Evolutionary conservation across 805 yeast genomes (phyloP).

Genomic region (Monosporozyma yasuniensis): DNA sequence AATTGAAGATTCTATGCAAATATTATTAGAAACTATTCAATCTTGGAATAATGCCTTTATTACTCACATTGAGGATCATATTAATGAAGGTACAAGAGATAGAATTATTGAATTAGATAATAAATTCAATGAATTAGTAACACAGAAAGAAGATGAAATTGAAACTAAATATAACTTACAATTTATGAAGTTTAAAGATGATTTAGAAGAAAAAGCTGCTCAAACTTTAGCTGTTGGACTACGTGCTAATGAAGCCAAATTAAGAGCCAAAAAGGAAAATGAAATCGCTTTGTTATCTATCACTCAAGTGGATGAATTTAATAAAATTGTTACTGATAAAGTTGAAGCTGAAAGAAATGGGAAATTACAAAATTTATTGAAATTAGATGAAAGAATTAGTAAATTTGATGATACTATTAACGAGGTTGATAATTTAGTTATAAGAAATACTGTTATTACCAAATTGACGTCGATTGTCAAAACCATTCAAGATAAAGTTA

Average conservation of each 20-base stretch:
- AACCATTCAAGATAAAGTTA: conserved; percentile 16
- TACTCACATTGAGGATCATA: conserved; percentile 9
- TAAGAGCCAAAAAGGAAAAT: conserved; percentile 66
- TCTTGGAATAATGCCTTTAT: conserved; percentile 12
- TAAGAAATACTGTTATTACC: conserved; percentile 32
- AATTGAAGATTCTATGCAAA: conserved; percentile 14
- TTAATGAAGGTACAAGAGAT: conserved; percentile 12
- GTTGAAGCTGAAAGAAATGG: conserved; percentile 72
- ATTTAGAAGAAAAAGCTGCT: conserved; percentile 51
- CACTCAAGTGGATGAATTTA: conserved; percentile 60
- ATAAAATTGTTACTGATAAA: conserved; percentile 45
- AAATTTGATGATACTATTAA: conserved; percentile 36
- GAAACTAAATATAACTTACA: conserved; percentile 43
- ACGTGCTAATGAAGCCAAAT: conserved; percentile 53
- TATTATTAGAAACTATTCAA: conserved; percentile 9
- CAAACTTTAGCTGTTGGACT: conserved; percentile 54
- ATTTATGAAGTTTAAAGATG: conserved; percentile 51
- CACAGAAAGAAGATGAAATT: conserved; percentile 43
- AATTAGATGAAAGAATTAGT: conserved; percentile 45
- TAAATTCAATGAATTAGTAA: conserved; percentile 17
- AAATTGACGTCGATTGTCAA: conserved; percentile 21
- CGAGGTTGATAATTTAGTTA: conserved; percentile 33
- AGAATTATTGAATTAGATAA: conserved; percentile 16
- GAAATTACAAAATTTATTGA: conserved; percentile 59
- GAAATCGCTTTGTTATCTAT: conserved; percentile 57